phyloP scores from a whole-genome alignment of 345 rosid genomes.

The Citrus cavaleriei region DNA sequence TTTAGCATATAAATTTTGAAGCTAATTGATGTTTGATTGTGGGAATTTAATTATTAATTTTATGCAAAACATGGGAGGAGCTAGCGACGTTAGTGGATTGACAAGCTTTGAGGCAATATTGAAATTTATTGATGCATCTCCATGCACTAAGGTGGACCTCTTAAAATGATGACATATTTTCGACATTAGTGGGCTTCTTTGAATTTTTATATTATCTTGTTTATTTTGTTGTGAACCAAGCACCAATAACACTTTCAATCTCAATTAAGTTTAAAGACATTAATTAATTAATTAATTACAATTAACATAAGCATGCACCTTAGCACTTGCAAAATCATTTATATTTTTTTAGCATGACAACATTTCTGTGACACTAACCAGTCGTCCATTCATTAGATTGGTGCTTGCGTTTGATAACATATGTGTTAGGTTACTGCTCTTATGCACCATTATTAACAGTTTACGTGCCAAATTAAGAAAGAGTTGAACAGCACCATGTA shows the following conservation, averaged over 20 bases:
- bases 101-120: background rate
- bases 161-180: background rate
- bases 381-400: background rate
- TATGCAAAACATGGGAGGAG: background rate
- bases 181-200: background rate
- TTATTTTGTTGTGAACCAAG: background rate
- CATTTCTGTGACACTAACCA: background rate
- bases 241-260: background rate
- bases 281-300: too few species aligned
- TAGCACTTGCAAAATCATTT: background rate
- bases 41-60: conserved; percentile 2
- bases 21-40: background rate
- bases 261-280: too few species aligned
- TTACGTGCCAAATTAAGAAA: background rate
- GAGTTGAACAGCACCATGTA: background rate
- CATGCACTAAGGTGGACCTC: background rate
- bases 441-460: background rate
- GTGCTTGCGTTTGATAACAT: background rate
- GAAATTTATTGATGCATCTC: background rate
- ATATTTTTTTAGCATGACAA: background rate
- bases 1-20: background rate
- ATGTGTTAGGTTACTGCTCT: background rate
- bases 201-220: background rate
- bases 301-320: background rate
- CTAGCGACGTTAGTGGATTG: conserved; percentile 16